Base-by-base conservation (phyloP, 176 grass and related monocot genomes). In the Carex scoparia region DNA sequence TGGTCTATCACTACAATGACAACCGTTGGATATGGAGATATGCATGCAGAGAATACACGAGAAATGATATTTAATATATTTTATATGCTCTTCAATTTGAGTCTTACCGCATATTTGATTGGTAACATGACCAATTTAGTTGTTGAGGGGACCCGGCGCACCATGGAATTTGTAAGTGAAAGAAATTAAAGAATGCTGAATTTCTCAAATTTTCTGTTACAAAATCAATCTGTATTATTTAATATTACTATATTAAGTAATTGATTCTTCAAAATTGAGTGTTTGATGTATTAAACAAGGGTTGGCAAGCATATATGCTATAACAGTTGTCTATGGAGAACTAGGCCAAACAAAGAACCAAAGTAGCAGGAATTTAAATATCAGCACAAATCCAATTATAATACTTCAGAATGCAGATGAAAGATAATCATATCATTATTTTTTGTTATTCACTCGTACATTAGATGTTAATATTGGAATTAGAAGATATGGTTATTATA, bases 91-190 rank as follows among this genome's bases (percentile, higher is more conserved):
- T 98, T 94, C 81, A 98, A 95, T 84, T 93, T 98, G 35, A 91
- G 93, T 54, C 89, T 98, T 55, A 94, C 95, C 1, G 86, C 95
- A 14, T 98, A 98, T 87, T 84, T 98, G 89, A 98, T 94, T 72
- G 95, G 95, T 80, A 98, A 95, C 75, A 98, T 98, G 95, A 95
- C 95, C 84, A 98, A 98, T 89, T 92, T 98, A 86, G 95, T 98
- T 46, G 95, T 98, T 31, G 96, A 98, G 89, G 93, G 93, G 70
- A 98, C 93, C 13, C 89, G 93, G 37, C 96, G 93, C 70, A 95
- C 96, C 65, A 99, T 99, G 96, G 96, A 98, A 79, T 98, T 98
- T 82, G 95, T 98, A 89, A 93, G 91, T 75, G 35, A 15, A 33
- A 48, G 16, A 77, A 77, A 55, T 5, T 56, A 54, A 56, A 4